Evolutionary conservation across 148 eudicot genomes (phyloP), one percentile per base, ranked within the genome.

Genomic region (Rheum nobile): DNA sequence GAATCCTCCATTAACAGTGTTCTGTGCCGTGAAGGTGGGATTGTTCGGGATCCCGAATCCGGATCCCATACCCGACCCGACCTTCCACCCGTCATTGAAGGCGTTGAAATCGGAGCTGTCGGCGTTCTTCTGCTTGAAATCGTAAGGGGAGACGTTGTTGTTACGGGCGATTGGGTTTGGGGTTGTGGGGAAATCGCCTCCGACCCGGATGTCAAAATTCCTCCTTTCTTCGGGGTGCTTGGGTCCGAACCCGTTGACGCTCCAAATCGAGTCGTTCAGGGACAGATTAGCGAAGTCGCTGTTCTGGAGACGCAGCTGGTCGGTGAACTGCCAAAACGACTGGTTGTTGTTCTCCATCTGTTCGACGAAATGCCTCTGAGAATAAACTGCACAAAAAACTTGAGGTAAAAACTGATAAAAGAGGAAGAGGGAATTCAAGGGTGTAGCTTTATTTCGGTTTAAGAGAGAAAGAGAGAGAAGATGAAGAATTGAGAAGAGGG

Each of bases 181-280:
- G 29, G 48, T 71, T 26, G 31, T 26, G 4, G 43, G 35, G 43
- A 82, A 68, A 59, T 77, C 83, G 1, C 85, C 90, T 28, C 82
- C 92, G 54, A 89, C 91, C 26, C 88, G 79, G 75, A 88, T 83
- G 48, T 92, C 98, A 47, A 87, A 92, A 77, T 92, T 92, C 21
- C 94, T 82, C 42, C 99, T 81, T 32, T 84, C 82, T 42, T 84
- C 85, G 22, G 96, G 79, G 70, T 85, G 78, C 41, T 90, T 95
- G 5, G 84, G 43, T 4, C 57, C 80, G 72, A 77, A 80, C 0
- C 86, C 78, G 22, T 79, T 88, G 32, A 84, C 77, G 80, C 99
- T 88, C 99, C 97, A 95, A 1, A 95, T 95, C 0, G 99, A 95
- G 52, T 95, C 99, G 61, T 90, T 90, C 0, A 95, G 82, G 1